Percentiles rank a stretch among this genome's conserved stretches.
Conservation (phyloP, 1,284 basidiomycete species). For the Ceratobasidium sp. region DNA sequence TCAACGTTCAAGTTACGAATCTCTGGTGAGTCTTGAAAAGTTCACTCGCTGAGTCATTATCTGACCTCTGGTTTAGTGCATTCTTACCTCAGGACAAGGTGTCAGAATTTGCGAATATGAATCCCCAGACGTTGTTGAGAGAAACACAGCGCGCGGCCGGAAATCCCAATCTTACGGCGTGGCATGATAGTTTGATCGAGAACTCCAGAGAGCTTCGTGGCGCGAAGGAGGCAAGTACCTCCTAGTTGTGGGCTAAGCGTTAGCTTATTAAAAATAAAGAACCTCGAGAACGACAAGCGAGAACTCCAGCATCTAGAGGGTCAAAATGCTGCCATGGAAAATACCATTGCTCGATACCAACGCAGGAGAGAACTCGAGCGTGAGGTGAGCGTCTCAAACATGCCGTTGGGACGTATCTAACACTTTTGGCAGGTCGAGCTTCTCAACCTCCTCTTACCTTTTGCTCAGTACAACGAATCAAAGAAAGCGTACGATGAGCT, state of each 20-base stretch:
- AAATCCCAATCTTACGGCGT: constrained; percentile 73
- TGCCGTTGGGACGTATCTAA: neutral
- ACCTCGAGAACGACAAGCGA: constrained; percentile 59
- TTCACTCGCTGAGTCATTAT: neutral
- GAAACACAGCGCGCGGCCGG: constrained; percentile 95
- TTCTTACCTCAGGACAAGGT: constrained; percentile 99
- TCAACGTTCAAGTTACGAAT: constrained; percentile 93
- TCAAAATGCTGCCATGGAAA: constrained; percentile 76
- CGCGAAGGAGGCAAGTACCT: constrained; percentile 57
- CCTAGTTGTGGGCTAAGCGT: constrained; percentile 11
- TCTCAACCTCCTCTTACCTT: constrained; percentile 69
- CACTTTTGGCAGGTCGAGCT: constrained; percentile 62
- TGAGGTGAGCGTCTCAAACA: constrained; percentile 53
- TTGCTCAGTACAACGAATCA: constrained; percentile 69
- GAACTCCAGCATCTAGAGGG: constrained; percentile 70
- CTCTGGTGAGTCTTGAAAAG: constrained; percentile 80
- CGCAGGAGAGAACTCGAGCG: constrained; percentile 75
- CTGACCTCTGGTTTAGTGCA: constrained; percentile 60
- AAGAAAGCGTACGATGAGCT: constrained; percentile 58
- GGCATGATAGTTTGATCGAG: constrained; percentile 81
- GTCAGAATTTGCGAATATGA: constrained; percentile 92
- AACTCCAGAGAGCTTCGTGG: constrained; percentile 67
- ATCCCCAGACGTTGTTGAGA: constrained; percentile 77
- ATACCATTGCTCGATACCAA: constrained; percentile 78
- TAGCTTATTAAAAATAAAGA: constrained; percentile 49